phyloP scores from a whole-genome alignment of 164 flowering plant species.

The Hamamelis virginiana region DNA sequence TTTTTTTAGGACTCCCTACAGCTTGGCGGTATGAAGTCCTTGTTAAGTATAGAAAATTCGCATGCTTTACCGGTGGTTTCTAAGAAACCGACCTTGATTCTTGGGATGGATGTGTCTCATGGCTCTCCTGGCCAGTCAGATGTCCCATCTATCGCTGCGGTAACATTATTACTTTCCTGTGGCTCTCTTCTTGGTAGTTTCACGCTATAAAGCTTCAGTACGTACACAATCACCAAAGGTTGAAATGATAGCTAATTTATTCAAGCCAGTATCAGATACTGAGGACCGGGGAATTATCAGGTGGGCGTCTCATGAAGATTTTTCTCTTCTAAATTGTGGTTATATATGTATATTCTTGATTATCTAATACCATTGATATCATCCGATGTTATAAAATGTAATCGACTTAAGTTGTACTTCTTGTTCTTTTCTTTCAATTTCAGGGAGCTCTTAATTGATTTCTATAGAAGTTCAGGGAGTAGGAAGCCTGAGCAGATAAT shows the following conservation, averaged over 20 bases:
- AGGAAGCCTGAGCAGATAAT: background rate
- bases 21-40: conserved; percentile 16
- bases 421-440: background rate
- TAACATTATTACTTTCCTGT: background rate
- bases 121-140: conserved; percentile 16
- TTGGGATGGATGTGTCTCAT: conserved; percentile 22
- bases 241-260: background rate
- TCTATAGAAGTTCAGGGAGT: background rate
- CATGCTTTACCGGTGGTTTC: background rate
- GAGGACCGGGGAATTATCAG: background rate
- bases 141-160: conserved; percentile 19
- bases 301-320: too few species aligned
- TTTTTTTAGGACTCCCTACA: background rate
- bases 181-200: background rate
- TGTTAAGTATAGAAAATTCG: conserved; percentile 1
- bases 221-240: background rate
- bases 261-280: background rate
- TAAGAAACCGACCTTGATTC: conserved; percentile 11
- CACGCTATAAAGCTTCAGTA: background rate
- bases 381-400: background rate
- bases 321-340: background rate
- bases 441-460: background rate
- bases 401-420: background rate
- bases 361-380: background rate
- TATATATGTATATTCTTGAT: background rate